Evolutionary conservation across 108 stramenopile genomes (phyloP), one percentile per base, ranked within the genome.

Genomic region (Schizochytrium sp.): DNA sequence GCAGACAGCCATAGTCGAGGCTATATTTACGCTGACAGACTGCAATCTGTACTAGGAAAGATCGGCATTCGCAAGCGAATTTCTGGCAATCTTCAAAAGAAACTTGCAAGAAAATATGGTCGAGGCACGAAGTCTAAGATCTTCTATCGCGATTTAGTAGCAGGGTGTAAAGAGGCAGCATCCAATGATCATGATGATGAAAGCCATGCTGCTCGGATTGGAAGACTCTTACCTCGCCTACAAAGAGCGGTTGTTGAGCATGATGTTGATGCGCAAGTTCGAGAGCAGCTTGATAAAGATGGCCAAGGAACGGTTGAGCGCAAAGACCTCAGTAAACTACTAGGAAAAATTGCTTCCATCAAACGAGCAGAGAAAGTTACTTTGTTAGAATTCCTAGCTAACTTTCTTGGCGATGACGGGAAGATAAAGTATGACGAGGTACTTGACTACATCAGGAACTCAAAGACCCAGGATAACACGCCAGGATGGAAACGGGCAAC

Each of bases 101-200:
- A 55, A n/a, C 76, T 83, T 3, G 76, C 55, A 0, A n/a, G 53
- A 17, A 83, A 83, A 53, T 83, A 83, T 42, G 76, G 76, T 5
- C 76, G 76, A 17, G 76, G 28, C n/a, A 55, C 76, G 5, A 17
- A 53, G 47, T 83, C 76, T 3, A 55, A 49, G 53, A 83, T 83
- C 76, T 83, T 83, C 28, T 83, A 83, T 2, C 47, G 53, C 8
- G 76, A 83, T 49, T n/a, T 83, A 8, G 76, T 83, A 7, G 3
- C 50, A 10, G 76, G 76, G 15, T 83, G 76, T 53, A 83, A 83
- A 83, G 76, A 83, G 76, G 76, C 76, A 5, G 64, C 64, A 7
- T 28, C 19, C 15, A 44, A 44, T 1, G 2, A 12, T 38, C 64
- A 69, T 7, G 64, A 69, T 44, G 64, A 69, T 15, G 64, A 69